Evolutionary conservation across 1,284 basidiomycete genomes (phyloP), one percentile per base, ranked within the genome.

Genomic region (Leccinum laetum): DNA sequence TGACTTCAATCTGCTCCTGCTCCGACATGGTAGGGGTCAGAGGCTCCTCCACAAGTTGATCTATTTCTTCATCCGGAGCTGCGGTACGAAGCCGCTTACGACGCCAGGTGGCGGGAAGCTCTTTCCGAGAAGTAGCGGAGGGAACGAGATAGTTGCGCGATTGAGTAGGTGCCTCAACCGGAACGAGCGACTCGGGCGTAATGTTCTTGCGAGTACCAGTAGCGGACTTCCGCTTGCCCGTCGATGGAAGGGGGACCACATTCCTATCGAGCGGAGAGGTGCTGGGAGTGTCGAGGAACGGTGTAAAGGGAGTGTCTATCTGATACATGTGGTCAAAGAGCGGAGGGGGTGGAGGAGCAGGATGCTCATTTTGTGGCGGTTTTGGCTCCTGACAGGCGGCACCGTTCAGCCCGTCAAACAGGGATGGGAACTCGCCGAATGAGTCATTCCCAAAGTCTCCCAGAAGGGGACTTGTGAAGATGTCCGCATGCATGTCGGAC

Each of bases 1-100:
- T 94, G 26, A 82, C 82, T 76, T 89, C 90, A 69, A 94, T 93
- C 63, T 87, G 85, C 67, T 89, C 84, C 69, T 83, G 75, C 74
- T 87, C 89, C 2, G 79, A 80, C 73, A 66, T 80, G 71, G 63
- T 79, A 64, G 71, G 83, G 78, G 46, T 81, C 53, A 83, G 1
- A 59, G 24, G 82, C 24, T 84, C 84, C 64, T 86, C 86, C 4
- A 79, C 80, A n/a, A 77, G 74, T 53, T 77, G 61, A 11, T 79
- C 79, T 24, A 81, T 82, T 29, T 86, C 85, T 26, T 86, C 85
- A 8, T 80, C 86, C 41, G 85, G 84, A 21, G 79, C 86, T 63
- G 78, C 75, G 0, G 81, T 81, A 3, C 84, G 81, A 1, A 81
- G 77, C 16, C 89, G 86, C 77, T 91, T 91, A 68, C 83, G 84